Conservation (phyloP, 163 green algal genomes). For the Scenedesmus sp. region DNA sequence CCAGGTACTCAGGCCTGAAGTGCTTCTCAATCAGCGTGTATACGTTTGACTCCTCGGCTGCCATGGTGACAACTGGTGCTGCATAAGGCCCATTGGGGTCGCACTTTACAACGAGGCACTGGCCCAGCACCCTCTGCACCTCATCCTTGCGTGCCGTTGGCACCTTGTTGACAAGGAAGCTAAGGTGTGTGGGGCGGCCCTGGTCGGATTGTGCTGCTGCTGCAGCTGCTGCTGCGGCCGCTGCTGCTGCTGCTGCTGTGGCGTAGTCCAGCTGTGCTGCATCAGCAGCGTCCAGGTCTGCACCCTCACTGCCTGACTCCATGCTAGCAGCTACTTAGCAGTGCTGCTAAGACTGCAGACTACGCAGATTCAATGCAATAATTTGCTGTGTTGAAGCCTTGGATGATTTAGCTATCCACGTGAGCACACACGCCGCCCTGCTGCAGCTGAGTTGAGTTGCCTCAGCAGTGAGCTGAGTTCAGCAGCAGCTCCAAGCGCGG, state of each 20-base stretch:
- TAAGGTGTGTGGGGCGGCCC: not conserved
- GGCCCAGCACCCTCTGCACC: slow-evolving; percentile 42
- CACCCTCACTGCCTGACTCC: slow-evolving; percentile 21
- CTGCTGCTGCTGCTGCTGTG: slow-evolving; percentile 11
- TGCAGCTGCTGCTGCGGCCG: not conserved
- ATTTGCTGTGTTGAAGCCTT: not conserved
- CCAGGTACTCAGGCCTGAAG: slow-evolving; percentile 28
- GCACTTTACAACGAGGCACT: slow-evolving; percentile 33
- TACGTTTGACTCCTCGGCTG: slow-evolving; percentile 31
- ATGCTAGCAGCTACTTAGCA: not conserved
- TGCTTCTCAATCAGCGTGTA: slow-evolving; percentile 40
- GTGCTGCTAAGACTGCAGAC: not conserved
- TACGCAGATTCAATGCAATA: not conserved
- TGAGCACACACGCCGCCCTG: not conserved
- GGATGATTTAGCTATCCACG: not conserved
- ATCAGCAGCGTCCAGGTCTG: not conserved
- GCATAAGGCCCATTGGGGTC: slow-evolving; percentile 20
- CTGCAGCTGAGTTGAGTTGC: not conserved
- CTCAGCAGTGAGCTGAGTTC: not conserved
- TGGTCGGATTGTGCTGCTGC: not conserved
- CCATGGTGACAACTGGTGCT: slow-evolving; percentile 30
- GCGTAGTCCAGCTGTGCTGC: slow-evolving; percentile 1
- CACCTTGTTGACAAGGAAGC: slow-evolving; percentile 12
- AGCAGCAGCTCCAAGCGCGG: not conserved
- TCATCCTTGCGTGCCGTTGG: slow-evolving; percentile 43